These are phyloP conservation scores for Sphagnum fallax DNA, from an alignment of 228 moss, liverwort and hornwort species.

Conservation along the genomic window DNA sequence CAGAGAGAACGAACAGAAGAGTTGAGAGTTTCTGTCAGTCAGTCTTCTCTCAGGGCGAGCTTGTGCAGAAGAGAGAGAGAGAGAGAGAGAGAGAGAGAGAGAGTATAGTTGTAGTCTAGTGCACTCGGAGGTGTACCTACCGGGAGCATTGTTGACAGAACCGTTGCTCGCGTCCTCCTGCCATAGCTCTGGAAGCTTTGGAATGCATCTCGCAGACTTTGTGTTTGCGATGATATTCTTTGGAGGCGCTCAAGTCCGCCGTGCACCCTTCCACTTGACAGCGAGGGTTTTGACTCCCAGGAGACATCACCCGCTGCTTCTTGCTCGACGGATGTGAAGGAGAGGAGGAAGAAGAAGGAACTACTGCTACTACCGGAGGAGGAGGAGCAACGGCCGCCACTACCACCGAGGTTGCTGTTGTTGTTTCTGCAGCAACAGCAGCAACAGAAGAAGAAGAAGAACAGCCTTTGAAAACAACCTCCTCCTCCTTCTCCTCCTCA, in stretches of 20 bases:
- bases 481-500: too few species aligned
- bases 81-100: too few species aligned
- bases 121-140: constrained; percentile 11
- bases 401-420: too few species aligned
- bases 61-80: too few species aligned
- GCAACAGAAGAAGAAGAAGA: too few species aligned
- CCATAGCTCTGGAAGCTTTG: constrained; percentile 76
- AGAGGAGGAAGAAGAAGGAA: constrained; percentile 14
- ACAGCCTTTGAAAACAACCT: too few species aligned
- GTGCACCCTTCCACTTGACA: constrained; percentile 94
- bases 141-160: constrained; percentile 96
- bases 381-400: too few species aligned
- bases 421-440: too few species aligned
- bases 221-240: constrained; percentile 89
- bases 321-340: constrained; percentile 16
- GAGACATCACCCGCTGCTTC: constrained; percentile 71
- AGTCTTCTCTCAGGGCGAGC: too few species aligned
- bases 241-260: constrained; percentile 74
- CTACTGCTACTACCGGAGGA: background rate
- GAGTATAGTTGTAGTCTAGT: too few species aligned
- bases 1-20: too few species aligned
- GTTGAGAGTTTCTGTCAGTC: too few species aligned
- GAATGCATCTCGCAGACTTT: constrained; percentile 95
- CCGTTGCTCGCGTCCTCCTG: constrained; percentile 71
- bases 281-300: constrained; percentile 56